phyloP scores from a whole-genome alignment of 176 grass and related monocot genomes.

The bread wheat (Triticum aestivum) region IWGSC_CS_RefSeq_v2.1 NC_057795.1:606470873-606471372 shows the following conservation, averaged over 20 bases:
- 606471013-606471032: constrained; percentile 36
- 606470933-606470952: constrained; percentile 29
- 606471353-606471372: neutral
- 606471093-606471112: constrained; percentile 35
- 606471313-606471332: neutral
- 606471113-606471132: neutral
- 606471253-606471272: neutral
- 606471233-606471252: neutral
- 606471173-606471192: neutral
- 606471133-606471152: neutral
- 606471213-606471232: neutral
- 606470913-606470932: constrained; percentile 49
- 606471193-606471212: neutral
- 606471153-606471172: neutral
- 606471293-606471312: neutral
- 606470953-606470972: constrained; percentile 25
- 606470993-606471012: constrained; percentile 42
- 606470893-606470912: constrained; percentile 50
- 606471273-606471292: neutral
- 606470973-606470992: neutral
- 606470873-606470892: constrained; percentile 55
- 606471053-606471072: constrained; percentile 34
- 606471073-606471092: constrained; percentile 25
- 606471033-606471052: constrained; percentile 35
- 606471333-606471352: neutral